These are phyloP conservation scores for Rhododendron griersonianum DNA, from an alignment of 148 eudicot genomes.

Conservation along the genomic window DNA sequence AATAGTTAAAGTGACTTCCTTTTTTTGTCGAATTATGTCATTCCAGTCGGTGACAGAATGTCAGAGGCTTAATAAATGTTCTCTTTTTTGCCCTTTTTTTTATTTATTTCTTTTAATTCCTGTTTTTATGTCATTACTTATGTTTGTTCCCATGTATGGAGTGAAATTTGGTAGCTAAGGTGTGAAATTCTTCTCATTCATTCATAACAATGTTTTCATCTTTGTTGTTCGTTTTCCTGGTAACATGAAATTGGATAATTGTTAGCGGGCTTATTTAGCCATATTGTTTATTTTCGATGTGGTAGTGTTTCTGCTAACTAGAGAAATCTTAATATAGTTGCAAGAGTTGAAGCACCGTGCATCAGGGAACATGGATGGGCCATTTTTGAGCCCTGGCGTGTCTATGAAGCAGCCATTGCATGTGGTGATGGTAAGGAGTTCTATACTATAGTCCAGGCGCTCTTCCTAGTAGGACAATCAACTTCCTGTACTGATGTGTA, in stretches of 20 bases:
- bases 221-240: not conserved
- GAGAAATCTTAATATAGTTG: conserved; percentile 42
- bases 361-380: conserved; percentile 70
- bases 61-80: not conserved
- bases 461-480: not conserved
- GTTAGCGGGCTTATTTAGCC: not conserved
- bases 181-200: not conserved
- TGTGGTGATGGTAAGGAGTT: conserved; percentile 83
- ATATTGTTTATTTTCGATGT: not conserved
- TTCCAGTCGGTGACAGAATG: not conserved
- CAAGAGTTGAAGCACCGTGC: conserved; percentile 90
- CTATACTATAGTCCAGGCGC: not conserved
- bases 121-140: not conserved
- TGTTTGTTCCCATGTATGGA: not conserved
- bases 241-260: not conserved
- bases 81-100: not conserved
- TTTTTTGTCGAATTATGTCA: not conserved
- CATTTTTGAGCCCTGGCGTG: conserved; percentile 68
- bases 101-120: not conserved
- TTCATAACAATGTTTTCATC: not conserved
- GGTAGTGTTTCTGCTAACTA: conserved; percentile 2
- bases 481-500: not conserved
- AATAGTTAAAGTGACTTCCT: not conserved
- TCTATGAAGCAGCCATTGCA: conserved; percentile 97
- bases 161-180: not conserved